Evolutionary conservation across 768 basidiomycete genomes (phyloP).

Genomic region (Russula virescens): DNA sequence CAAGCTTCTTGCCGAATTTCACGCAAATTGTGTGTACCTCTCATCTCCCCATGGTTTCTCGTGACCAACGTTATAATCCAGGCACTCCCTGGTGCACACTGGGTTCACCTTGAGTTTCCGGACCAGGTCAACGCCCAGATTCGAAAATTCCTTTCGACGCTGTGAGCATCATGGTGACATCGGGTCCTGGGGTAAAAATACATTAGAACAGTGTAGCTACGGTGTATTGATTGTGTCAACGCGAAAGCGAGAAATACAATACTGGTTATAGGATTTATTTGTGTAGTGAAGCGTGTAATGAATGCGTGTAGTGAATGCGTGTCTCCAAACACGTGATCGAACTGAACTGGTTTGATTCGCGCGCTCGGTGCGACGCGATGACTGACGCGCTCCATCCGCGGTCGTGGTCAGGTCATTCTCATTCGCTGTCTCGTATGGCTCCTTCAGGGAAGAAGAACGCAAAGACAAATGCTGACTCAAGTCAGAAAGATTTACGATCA

Average conservation of each 20-base stretch:
- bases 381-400: no score
- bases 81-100: slow-evolving; percentile 54
- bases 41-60: background rate
- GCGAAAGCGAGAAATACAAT: background rate
- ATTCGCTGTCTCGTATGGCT: background rate
- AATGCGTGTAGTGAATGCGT: no score
- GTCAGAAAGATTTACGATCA: slow-evolving; percentile 8
- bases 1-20: slow-evolving; percentile 32
- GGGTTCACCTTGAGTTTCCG: slow-evolving; percentile 64
- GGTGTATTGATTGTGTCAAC: no score
- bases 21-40: slow-evolving; percentile 31
- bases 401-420: no score
- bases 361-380: background rate
- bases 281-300: no score
- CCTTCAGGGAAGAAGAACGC: slow-evolving; percentile 9
- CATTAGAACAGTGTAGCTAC: background rate
- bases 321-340: background rate
- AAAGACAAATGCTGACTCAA: slow-evolving; percentile 1
- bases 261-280: background rate
- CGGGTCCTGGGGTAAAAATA: background rate
- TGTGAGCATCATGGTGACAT: background rate
- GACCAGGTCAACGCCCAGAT: slow-evolving; percentile 45
- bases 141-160: slow-evolving; percentile 43
- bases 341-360: background rate
- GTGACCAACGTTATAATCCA: slow-evolving; percentile 25